Base-by-base conservation (phyloP, 2,329 filamentous ascomycete species). In the Diplodia mutila region DNA sequence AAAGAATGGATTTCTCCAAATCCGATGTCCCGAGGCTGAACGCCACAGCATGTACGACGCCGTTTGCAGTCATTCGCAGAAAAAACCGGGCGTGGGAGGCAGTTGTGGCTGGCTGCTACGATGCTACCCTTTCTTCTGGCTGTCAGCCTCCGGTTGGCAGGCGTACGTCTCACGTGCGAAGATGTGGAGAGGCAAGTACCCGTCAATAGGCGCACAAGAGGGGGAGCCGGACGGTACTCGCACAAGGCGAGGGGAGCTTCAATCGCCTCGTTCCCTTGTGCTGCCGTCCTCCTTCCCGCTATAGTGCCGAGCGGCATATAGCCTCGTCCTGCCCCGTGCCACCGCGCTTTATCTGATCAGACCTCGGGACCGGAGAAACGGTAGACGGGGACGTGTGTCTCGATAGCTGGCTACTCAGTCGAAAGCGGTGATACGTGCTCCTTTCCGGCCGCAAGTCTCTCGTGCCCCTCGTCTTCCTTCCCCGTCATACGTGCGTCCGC, bases 1-100 rank as follows among this genome's bases (percentile, higher is more conserved):
- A 59, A 59, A 25, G 4, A 23, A 3, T 8, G 8, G 16, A 18
- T 32, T 37, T 25, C 39, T 18, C 23, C 32, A 9, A 57, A 32
- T 12, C 18, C n/a, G 27, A 23, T 4, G 27, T 34, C n/a, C 54
- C 32, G 32, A 25, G 25, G 53, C 27, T 21, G 53, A 21, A 37
- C 21, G 54, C 54, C 54, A 59, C 54, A 59, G 8, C 34, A 59
- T 59, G 54, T 59, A 59, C 37, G 37, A 46, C 54, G 54, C 54
- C 54, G 54, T 27, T 59, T 59, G 23, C 54, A 46, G 54, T 46
- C 34, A 46, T 34, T 29, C 32, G n/a, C 54, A 59, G 34, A 34
- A 39, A 16, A 39, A 46, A 27, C 32, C 32, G 54, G 54, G 34
- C 21, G 21, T 27, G 23, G 14, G 14, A 32, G 11, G 14, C 32